Base-by-base conservation (phyloP, 352 stramenopile species). In the Globisporangium rhizosaccharum region DNA sequence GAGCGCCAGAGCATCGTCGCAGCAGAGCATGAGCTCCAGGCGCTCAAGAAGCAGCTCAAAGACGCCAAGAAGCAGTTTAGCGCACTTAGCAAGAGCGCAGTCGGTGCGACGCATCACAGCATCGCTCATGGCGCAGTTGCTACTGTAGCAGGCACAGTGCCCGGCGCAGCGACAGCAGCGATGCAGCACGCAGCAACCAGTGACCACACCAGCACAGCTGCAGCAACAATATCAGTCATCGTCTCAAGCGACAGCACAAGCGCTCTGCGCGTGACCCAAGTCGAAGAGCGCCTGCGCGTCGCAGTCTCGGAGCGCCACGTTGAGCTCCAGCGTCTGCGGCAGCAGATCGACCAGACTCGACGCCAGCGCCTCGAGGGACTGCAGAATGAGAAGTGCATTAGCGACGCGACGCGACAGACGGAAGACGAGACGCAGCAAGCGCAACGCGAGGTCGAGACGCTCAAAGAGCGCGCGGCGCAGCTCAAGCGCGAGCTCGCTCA, bases 1-100 rank as follows among this genome's bases (percentile, higher is more conserved):
- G 96, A 97, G 89, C 87, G 72, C 46, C 89, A 96, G 57, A 96
- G 93, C 53, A 79, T 95, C 58, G 60, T 67, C 8, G 74, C 87
- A 54, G 69, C 94, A 0, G 96, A 98, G 56, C 69, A 71, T 37
- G 75, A 88, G 59, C 85, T 98, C 71, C 82, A 90, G n/a, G 66
- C 89, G 59, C 82, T 90, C 23, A 85, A 96, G 55, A 73, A 79
- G 30, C 68, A 92, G 57, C 87, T 97, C 44, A 82, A 96, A 53
- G 84, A 89, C 0, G 87, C 86, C 62, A 91, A 97, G 53, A 92
- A 96, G 52, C 64, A 71, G 51, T 70, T 91, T 28, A 65, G 84
- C 41, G 72, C 51, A 1, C 17, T 52, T 30, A 47, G 39, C 51
- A 53, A 57, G 28, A 58, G 51, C 14, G 33, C 42, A 10, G 36